Base-by-base conservation (phyloP, 179 eudicot species). In the Actinidia arguta region DNA sequence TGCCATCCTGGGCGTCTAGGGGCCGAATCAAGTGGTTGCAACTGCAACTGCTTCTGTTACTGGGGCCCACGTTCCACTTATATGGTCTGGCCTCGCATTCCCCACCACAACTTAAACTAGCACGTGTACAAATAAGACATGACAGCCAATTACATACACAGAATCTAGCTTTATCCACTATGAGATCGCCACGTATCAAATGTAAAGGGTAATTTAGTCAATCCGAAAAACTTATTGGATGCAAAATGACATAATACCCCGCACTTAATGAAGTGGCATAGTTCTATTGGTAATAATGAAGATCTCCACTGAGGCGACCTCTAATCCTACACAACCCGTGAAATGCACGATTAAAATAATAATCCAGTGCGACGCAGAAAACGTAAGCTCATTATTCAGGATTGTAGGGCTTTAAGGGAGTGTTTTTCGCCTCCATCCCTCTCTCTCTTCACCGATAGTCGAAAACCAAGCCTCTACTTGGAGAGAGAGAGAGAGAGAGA, bases 391-490 rank as follows among this genome's bases (percentile, higher is more conserved):
- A 16, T 11, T 73, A 8, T 44, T 9, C 9, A 4, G 39, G 76
- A 11, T 56, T 11, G 74, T 78, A 66, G 81, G 81, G 74, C 52
- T 78, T 78, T 64, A 64, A 9, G 42, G 48, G 12, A 56, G 36
- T 48, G 50, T 27, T 25, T 3, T 44, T 48, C 73, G 22, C 11
- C 70, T 7, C 18, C 70, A 39, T 10, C 68, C 25, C 72, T 14
- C 18, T 31, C 58, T 31, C 20, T 22, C 11, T 46, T 22, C 64
- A 27, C 9, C 48, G 6, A 44, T 2, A 27, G 73, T 73, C 81
- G 61, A 18, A 64, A 17, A 0, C 55, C 4, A 0, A 39, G 18
- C 13, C 62, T 46, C 75, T 5, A 3, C 20, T 9, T 22, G 18
- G 17, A 44, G 55, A 47, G 31, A 47, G 56, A 79, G 75, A 79